phyloP scores from a whole-genome alignment of 805 yeast species.

The Starmerella bombicola region DNA sequence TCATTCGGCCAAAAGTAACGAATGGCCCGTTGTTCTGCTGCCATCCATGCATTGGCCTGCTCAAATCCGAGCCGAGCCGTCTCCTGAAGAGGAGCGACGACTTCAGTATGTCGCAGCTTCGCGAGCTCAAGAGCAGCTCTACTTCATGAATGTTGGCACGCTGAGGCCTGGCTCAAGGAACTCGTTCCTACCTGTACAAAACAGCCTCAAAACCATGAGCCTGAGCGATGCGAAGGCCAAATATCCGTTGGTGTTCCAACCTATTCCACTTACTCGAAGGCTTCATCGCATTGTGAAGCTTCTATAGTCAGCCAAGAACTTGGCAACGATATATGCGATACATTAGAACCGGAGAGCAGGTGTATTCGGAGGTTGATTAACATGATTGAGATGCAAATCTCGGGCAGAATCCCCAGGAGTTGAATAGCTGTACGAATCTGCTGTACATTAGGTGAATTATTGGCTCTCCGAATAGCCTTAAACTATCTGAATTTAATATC shows the following conservation, averaged over 20 bases:
- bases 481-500: no score
- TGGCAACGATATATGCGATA: no score
- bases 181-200: slow-evolving; percentile 1
- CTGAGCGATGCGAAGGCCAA: neutral
- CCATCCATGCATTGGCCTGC: slow-evolving; percentile 1
- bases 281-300: neutral
- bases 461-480: no score
- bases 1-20: slow-evolving; percentile 19
- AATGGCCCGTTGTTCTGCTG: slow-evolving; percentile 19
- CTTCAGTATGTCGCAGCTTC: slow-evolving; percentile 25
- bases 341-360: no score
- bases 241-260: slow-evolving; percentile 7
- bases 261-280: neutral
- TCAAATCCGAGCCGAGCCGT: neutral
- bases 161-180: neutral
- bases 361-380: no score
- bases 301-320: no score
- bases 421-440: no score
- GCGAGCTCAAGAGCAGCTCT: slow-evolving; percentile 21
- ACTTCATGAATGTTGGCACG: slow-evolving; percentile 5
- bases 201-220: neutral
- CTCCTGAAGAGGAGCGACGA: slow-evolving; percentile 3
- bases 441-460: no score
- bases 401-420: no score
- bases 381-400: no score